phyloP scores from a whole-genome alignment of 2,329 filamentous ascomycete species.

The Aspergillus jensenii region DNA sequence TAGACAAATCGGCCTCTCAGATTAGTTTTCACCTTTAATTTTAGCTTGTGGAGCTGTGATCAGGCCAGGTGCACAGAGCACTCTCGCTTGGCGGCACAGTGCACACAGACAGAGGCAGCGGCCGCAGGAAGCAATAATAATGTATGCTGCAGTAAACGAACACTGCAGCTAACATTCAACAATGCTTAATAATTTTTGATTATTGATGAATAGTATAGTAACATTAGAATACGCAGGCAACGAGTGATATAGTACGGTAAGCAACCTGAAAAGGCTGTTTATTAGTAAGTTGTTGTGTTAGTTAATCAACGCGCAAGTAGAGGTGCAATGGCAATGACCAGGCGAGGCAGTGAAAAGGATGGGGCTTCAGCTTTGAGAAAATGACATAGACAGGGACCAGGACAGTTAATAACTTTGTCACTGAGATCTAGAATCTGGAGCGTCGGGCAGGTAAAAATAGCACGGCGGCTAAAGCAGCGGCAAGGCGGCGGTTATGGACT shows the following conservation, averaged over 20 bases:
- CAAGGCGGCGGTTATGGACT: conserved; percentile 12
- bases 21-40: conserved; percentile 1
- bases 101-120: background rate
- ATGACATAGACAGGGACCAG: background rate
- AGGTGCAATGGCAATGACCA: background rate
- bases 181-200: too few relatives aligned
- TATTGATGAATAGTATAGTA: too few relatives aligned
- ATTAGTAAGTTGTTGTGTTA: background rate
- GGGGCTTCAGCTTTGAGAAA: too few relatives aligned
- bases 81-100: background rate
- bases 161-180: too few relatives aligned
- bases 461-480: conserved; percentile 8
- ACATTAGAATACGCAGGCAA: too few relatives aligned
- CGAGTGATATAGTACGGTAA: too few relatives aligned
- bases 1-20: background rate
- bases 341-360: background rate
- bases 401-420: background rate
- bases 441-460: conserved; percentile 11
- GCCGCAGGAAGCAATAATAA: too few relatives aligned
- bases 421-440: background rate
- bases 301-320: background rate
- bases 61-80: conserved; percentile 6
- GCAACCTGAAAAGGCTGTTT: background rate
- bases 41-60: conserved; percentile 6
- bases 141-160: too few relatives aligned